Evolutionary conservation across 1,284 basidiomycete species (phyloP), one percentile per base, ranked within the genome.

Genomic region (Gomphus sp.): DNA sequence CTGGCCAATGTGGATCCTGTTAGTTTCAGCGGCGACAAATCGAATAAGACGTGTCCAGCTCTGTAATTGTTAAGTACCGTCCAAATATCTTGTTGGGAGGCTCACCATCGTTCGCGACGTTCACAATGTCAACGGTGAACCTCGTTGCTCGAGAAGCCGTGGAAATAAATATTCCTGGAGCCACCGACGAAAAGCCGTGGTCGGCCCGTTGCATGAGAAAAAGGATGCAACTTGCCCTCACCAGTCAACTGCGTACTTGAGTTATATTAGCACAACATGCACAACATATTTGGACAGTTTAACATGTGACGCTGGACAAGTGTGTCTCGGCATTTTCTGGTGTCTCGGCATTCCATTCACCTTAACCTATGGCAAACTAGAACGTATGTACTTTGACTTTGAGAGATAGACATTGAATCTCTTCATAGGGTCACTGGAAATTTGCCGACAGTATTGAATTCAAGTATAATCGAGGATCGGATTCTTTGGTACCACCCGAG

Each of bases 1-100:
- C 69, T 92, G 79, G 45, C 91, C 91, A 62, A 90, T 78, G 66
- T 91, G 88, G 11, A 90, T 80, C 60, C 80, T 74, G 7, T 78
- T 75, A 0, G 88, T 90, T 72, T 91, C 90, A n/a, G 72, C 74
- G 12, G 91, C 89, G 18, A 89, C 77, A 69, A 93, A 93, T 60
- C 91, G 87, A 63, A 93, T 89, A 59, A 92, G 79, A 48, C 90
- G 83, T 31, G 82, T 82, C 89, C 89, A 91, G 28, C 54, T 47
- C 54, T 55, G 31, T 9, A 39, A 18, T 7, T 16, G 9, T 50
- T 6, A 33, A 33, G 31, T 8, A 34, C 14, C 8, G 31, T 36
- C 31, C 16, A 34, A 39, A 2, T 12, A 54, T 11, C 33, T 33
- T 34, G n/a, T 11, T 33, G 49, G 12, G 16, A 14, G n/a, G 31